Conservation (phyloP, 441 rosid species). For the Populus tomentosa region DNA sequence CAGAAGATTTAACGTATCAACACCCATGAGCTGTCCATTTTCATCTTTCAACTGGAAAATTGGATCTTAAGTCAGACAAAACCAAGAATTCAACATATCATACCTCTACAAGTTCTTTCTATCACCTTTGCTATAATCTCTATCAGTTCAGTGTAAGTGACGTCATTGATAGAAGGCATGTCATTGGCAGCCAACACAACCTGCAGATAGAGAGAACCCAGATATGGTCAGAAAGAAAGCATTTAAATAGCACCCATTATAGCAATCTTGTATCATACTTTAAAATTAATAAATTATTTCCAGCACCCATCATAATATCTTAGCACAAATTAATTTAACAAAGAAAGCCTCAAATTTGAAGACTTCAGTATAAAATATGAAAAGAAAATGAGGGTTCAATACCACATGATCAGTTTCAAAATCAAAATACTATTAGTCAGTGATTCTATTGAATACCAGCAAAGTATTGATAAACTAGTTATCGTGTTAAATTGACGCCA, state of each 20-base stretch:
- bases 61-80: slow-evolving; percentile 29
- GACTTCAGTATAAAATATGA: neutral
- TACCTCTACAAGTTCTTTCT: neutral
- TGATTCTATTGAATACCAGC: neutral
- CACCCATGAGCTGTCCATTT: slow-evolving; percentile 61
- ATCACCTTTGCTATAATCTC: slow-evolving; percentile 77
- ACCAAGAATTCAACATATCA: slow-evolving; percentile 9
- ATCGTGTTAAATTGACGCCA: neutral
- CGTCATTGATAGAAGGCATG: slow-evolving; percentile 88
- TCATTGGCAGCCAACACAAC: slow-evolving; percentile 95
- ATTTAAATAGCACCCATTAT: neutral
- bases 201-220: slow-evolving; percentile 32
- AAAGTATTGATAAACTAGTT: neutral
- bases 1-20: slow-evolving; percentile 71
- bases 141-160: slow-evolving; percentile 74
- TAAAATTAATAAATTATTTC: neutral
- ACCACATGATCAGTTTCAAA: neutral
- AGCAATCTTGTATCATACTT: neutral
- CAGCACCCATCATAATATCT: neutral
- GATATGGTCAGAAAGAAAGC: neutral
- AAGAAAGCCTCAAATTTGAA: neutral
- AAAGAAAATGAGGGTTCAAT: neutral
- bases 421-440: neutral
- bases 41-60: slow-evolving; percentile 78
- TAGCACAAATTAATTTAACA: neutral